Base-by-base conservation (phyloP, 768 basidiomycete genomes). In the Lactarius hengduanensis region DNA sequence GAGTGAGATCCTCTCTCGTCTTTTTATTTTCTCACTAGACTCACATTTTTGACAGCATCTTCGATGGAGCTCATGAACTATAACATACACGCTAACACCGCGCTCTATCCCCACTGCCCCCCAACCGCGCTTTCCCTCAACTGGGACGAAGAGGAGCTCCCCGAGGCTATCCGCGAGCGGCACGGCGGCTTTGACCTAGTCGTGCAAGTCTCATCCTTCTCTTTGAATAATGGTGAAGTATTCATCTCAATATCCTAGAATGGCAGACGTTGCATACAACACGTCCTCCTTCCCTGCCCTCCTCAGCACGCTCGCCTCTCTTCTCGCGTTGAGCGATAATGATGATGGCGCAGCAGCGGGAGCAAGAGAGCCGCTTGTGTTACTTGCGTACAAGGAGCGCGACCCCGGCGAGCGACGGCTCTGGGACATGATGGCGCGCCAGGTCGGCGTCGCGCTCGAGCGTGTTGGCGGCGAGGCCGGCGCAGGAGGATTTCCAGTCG, bases 201-300 rank as follows among this genome's bases (percentile, higher is more conserved):
- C 7, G 6, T 94, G 91, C 92, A 75, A 66, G 89, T 13, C 32
- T 2, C 16, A 11, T 18, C 47, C 11, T 43, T 61, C 13, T 36
- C 57, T 50, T n/a, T n/a, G 9, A 13, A 11, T 10, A 5, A 50
- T 22, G n/a, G 15, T 5, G 15, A 40, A 40, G 38, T 16, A 5
- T 13, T 50, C 22, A 50, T 11, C 4, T 50, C 47, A 50, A 22
- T 50, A 26, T 13, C 4, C 47, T 13, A 50, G 47, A 50, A 93
- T 96, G 87, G 91, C 94, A 15, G 95, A 97, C 71, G 92, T 96
- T 9, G 89, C 93, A 1, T 96, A 96, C 79, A 96, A 96, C 77
- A 92, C 91, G 0, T 78, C 86, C 1, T 90, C 92, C 1, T 97
- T 96, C 75, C 85, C 90, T 2, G 80, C 89, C 0, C 84, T 96